phyloP scores from a whole-genome alignment of 2,329 filamentous ascomycete genomes.

The Apiospora aurea region DNA sequence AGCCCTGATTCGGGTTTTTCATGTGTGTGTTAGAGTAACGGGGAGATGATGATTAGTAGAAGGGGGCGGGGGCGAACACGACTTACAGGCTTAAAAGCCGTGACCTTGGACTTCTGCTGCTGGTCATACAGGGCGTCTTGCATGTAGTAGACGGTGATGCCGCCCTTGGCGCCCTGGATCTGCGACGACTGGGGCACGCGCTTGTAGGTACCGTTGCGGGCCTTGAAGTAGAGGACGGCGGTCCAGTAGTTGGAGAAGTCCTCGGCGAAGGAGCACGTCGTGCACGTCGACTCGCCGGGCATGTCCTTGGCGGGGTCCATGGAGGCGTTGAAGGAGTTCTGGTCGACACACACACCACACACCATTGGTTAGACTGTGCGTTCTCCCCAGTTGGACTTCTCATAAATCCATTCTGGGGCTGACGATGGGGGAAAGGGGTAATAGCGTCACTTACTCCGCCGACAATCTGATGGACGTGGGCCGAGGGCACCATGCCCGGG shows the following conservation, averaged over 20 bases:
- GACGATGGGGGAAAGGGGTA: no score
- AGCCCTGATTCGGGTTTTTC: conserved; percentile 33
- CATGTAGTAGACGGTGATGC: conserved; percentile 44
- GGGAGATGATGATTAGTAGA: conserved; percentile 35
- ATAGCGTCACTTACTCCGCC: conserved; percentile 31
- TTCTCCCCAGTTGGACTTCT: no score
- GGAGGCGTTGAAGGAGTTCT: conserved; percentile 42
- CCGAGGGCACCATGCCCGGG: conserved; percentile 40
- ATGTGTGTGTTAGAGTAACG: not conserved
- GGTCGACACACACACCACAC: not conserved
- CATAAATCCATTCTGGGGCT: no score
- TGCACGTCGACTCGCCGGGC: conserved; percentile 45
- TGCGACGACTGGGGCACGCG: conserved; percentile 41
- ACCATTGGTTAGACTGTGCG: not conserved
- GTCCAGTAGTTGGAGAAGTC: conserved; percentile 53
- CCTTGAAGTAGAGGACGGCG: conserved; percentile 48
- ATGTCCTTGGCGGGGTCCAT: conserved; percentile 34
- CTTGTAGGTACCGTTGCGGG: conserved; percentile 47
- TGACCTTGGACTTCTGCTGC: conserved; percentile 37
- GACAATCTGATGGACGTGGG: conserved; percentile 44
- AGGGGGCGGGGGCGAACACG: not conserved
- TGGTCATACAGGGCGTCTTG: conserved; percentile 36
- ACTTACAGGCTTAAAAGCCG: conserved; percentile 40
- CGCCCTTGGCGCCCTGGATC: conserved; percentile 41
- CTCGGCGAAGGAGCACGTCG: conserved; percentile 50